These are phyloP conservation scores for Moesziomyces sp. DNA, from an alignment of 1,284 basidiomycete species.

Conservation along the genomic window DNA sequence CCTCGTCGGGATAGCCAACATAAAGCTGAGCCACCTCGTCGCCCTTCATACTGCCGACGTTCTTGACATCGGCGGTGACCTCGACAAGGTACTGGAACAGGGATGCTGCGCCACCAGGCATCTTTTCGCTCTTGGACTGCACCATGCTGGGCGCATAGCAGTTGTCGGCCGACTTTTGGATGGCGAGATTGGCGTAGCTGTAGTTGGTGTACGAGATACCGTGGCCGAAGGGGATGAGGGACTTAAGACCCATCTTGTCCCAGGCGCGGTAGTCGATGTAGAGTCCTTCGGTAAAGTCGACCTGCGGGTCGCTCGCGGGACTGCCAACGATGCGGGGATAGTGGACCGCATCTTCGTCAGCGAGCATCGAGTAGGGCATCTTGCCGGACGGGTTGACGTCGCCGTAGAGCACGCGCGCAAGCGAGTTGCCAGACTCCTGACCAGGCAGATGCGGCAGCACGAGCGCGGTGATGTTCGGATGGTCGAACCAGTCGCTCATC, in stretches of 20 bases:
- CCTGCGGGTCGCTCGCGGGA: constrained; percentile 69
- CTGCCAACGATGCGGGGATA: constrained; percentile 66
- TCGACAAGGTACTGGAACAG: constrained; percentile 71
- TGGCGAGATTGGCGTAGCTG: constrained; percentile 37
- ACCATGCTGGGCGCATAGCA: constrained; percentile 25
- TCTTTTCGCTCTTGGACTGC: constrained; percentile 24
- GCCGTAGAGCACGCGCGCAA: constrained; percentile 40
- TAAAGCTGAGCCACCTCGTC: constrained; percentile 70
- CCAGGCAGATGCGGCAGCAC: constrained; percentile 44
- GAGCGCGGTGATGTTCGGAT: constrained; percentile 46
- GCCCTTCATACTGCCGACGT: constrained; percentile 69
- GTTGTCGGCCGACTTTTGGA: constrained; percentile 22
- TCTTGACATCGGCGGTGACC: constrained; percentile 69
- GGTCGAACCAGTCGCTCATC: constrained; percentile 44
- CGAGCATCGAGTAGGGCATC: constrained; percentile 42
- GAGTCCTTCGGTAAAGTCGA: constrained; percentile 77
- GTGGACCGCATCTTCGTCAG: constrained; percentile 32
- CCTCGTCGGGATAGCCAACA: constrained; percentile 34
- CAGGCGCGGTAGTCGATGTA: constrained; percentile 78
- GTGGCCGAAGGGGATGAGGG: constrained; percentile 81
- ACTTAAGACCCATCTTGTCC: constrained; percentile 74
- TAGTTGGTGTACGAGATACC: constrained; percentile 87
- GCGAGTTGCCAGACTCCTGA: constrained; percentile 42
- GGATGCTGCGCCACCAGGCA: constrained; percentile 28
- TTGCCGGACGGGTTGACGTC: constrained; percentile 41